These are phyloP conservation scores for Borealophlyctis nickersoniae DNA, from an alignment of 192 early-diverging fungal species.

Conservation along the genomic window DNA sequence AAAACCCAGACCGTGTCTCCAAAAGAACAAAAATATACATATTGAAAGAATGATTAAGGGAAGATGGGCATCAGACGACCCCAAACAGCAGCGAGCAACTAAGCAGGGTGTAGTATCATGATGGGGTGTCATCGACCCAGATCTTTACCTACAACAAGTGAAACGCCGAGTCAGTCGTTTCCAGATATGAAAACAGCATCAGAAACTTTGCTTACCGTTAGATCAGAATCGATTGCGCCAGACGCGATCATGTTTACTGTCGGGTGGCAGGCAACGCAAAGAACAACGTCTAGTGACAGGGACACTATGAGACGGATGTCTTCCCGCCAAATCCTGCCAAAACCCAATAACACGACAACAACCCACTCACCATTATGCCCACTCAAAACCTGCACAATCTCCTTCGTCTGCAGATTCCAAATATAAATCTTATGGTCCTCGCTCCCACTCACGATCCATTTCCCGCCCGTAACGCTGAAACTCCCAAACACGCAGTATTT, in stretches of 20 bases:
- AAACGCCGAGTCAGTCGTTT: neutral
- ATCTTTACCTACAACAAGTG: neutral
- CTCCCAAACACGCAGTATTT: conserved; percentile 92
- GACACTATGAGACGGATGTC: conserved; percentile 3
- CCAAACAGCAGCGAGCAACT: neutral
- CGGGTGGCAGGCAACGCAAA: conserved; percentile 92
- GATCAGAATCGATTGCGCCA: conserved; percentile 86
- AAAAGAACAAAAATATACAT: neutral
- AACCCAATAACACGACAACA: neutral
- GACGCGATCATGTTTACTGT: conserved; percentile 93
- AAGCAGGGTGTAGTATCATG: too few species aligned
- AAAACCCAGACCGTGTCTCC: neutral
- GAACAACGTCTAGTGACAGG: conserved; percentile 69
- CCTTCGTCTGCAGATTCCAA: conserved; percentile 95
- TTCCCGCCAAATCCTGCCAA: conserved; percentile 1
- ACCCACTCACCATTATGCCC: conserved; percentile 79
- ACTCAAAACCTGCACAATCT: conserved; percentile 90
- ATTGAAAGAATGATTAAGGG: neutral
- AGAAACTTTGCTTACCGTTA: conserved; percentile 31
- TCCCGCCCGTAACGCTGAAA: conserved; percentile 88
- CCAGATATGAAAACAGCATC: neutral
- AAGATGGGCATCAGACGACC: neutral
- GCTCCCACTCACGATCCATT: conserved; percentile 94
- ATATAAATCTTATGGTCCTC: conserved; percentile 94
- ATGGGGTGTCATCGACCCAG: neutral